Conservation (phyloP, 2,329 filamentous ascomycete species). For the Penicillium sp. region DNA sequence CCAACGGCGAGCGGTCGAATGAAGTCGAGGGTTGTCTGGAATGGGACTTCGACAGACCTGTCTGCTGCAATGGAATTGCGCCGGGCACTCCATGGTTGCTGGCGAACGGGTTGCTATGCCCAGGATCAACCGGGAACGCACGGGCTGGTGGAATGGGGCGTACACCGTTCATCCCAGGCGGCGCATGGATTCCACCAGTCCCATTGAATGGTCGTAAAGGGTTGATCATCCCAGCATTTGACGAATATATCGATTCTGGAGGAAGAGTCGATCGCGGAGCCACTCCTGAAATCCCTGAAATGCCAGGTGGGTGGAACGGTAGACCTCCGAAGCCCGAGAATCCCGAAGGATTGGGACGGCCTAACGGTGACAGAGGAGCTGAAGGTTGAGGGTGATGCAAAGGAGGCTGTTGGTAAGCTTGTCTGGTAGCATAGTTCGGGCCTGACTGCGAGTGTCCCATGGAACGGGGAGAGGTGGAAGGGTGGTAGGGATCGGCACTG, state of each 20-base stretch:
- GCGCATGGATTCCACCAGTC: conserved; percentile 52
- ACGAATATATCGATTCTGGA: conserved; percentile 54
- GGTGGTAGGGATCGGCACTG: conserved; percentile 54
- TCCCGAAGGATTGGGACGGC: conserved; percentile 54
- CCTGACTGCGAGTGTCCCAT: conserved; percentile 63
- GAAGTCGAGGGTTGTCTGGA: conserved; percentile 71
- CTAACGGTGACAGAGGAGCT: conserved; percentile 63
- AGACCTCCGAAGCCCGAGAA: conserved; percentile 52
- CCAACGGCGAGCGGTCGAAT: conserved; percentile 55
- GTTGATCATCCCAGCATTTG: conserved; percentile 49
- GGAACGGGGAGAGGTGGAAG: conserved; percentile 58
- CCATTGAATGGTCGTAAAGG: conserved; percentile 54
- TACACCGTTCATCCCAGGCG: conserved; percentile 59
- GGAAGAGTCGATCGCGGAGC: conserved; percentile 51
- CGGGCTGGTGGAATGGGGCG: conserved; percentile 58
- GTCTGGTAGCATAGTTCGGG: conserved; percentile 60
- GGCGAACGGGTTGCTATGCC: conserved; percentile 42
- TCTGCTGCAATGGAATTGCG: conserved; percentile 34
- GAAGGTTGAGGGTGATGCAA: conserved; percentile 57
- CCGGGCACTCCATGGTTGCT: conserved; percentile 43
- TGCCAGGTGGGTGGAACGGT: conserved; percentile 53
- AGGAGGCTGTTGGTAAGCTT: conserved; percentile 51
- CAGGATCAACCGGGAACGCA: conserved; percentile 50
- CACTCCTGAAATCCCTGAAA: conserved; percentile 51
- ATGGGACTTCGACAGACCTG: conserved; percentile 55